Percentiles rank a stretch among this genome's conserved stretches.
Conservation (phyloP, 331 rosid species). For the Rhamnella rubrinervis region DNA sequence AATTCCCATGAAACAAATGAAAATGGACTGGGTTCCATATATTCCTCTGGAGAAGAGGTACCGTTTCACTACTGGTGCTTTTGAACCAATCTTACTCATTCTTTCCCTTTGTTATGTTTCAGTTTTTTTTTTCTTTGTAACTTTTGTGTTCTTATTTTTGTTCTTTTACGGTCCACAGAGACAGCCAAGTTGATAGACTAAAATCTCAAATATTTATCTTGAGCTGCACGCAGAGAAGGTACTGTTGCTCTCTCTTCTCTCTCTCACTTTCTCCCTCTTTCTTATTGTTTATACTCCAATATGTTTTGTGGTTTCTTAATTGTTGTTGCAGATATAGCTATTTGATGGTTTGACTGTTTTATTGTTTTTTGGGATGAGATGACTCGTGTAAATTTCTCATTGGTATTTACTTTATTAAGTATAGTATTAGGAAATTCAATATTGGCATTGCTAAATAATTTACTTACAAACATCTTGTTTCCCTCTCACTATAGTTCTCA, state of each 20-base stretch:
- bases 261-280: not conserved
- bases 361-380: too few species aligned
- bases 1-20: slow-evolving; percentile 91
- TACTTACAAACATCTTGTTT: too few species aligned
- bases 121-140: slow-evolving; percentile 12
- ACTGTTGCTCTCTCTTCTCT: not conserved
- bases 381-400: too few species aligned
- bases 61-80: slow-evolving; percentile 13
- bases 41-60: slow-evolving; percentile 82
- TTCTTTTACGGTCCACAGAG: slow-evolving; percentile 49
- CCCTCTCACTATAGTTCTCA: too few species aligned
- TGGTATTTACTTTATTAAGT: too few species aligned
- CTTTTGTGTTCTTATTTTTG: slow-evolving; percentile 6
- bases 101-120: too few species aligned
- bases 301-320: not conserved
- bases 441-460: too few species aligned
- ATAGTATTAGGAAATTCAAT: too few species aligned
- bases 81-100: slow-evolving; percentile 1
- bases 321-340: not conserved
- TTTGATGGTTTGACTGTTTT: too few species aligned
- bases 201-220: slow-evolving; percentile 79
- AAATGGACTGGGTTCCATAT: slow-evolving; percentile 96
- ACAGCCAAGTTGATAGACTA: slow-evolving; percentile 60
- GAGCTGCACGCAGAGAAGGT: slow-evolving; percentile 97
- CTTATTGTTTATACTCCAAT: not conserved